phyloP scores from a whole-genome alignment of 225 moss, liverwort and hornwort genomes.

The Neckera pumila region DNA sequence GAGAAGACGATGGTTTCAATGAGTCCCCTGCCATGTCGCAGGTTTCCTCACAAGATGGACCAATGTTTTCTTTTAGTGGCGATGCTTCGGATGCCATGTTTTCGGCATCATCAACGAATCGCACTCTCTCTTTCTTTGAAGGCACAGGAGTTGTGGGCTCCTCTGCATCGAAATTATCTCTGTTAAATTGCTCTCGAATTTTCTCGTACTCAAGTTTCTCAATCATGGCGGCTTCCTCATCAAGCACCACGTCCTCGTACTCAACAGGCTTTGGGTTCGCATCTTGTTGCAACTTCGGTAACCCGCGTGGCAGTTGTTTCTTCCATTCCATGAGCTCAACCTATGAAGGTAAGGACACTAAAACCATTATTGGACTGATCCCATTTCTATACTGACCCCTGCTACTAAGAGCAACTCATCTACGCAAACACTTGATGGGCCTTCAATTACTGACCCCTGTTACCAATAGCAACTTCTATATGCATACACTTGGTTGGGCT shows the following conservation, averaged over 20 bases:
- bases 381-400: background rate
- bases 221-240: background rate
- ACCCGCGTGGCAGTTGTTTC: background rate
- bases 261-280: background rate
- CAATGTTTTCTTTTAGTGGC: slow-evolving; percentile 11
- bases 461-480: background rate
- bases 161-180: background rate
- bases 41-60: background rate
- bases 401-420: background rate
- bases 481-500: background rate
- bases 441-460: background rate
- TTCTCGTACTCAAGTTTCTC: slow-evolving; percentile 19
- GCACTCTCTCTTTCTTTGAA: slow-evolving; percentile 4
- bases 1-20: background rate
- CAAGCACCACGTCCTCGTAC: background rate
- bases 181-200: slow-evolving; percentile 4
- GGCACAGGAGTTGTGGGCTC: background rate
- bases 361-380: background rate
- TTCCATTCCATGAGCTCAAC: slow-evolving; percentile 29
- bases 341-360: background rate
- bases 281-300: background rate
- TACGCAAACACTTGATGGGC: background rate
- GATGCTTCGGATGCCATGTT: background rate
- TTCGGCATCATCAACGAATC: background rate
- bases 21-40: background rate